Evolutionary conservation across 495 filamentous ascomycete genomes (phyloP), one percentile per base, ranked within the genome.

Genomic region (Penicillium canariense): DNA sequence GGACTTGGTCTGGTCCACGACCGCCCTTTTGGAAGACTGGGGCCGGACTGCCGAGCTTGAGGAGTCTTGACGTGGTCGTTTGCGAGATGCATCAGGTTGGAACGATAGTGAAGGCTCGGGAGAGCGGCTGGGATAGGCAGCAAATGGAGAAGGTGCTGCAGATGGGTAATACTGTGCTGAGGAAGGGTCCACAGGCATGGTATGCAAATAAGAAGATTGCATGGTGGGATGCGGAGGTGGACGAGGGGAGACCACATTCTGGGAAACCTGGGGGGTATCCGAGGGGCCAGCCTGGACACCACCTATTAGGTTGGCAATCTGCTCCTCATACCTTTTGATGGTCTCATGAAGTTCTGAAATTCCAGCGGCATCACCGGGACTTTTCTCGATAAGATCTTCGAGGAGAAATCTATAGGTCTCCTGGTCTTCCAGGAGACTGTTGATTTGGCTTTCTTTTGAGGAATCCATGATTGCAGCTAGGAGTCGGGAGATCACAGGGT

Each of bases 351-450:
- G 52, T 25, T 56, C 60, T 31, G 22, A 43, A 15, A 26, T 51
- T 18, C 60, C 60, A 48, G 50, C 38, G n/a, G 35, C 31, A 5
- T 58, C 55, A 27, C 48, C 23, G 1, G 55, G 53, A 52, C 48
- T 51, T 39, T 50, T 54, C 55, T 64, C 59, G 10, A 66, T 49
- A n/a, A 75, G 60, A 15, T 68, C 69, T 4, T 59, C 53, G 6
- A 71, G 61, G 27, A 77, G 59, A 14, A 69, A 66, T 44, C 61
- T 60, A 30, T 74, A 65, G 10, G 72, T 60, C 15, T 62, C 62
- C 26, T 76, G 49, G 14, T 76, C 73, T 26, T 70, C 67, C 8
- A 61, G 22, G 4, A 74, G 39, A 20, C 64, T 61, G 48, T 67
- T 59, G 32, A 70, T 54, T 25, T 54, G 11, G 20, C n/a, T 15